Percentiles rank a stretch among this genome's conserved stretches.
Evolutionary conservation across 176 grass and related monocot species (phyloP).

Genomic region (Cenchrus fungigraminus): DNA sequence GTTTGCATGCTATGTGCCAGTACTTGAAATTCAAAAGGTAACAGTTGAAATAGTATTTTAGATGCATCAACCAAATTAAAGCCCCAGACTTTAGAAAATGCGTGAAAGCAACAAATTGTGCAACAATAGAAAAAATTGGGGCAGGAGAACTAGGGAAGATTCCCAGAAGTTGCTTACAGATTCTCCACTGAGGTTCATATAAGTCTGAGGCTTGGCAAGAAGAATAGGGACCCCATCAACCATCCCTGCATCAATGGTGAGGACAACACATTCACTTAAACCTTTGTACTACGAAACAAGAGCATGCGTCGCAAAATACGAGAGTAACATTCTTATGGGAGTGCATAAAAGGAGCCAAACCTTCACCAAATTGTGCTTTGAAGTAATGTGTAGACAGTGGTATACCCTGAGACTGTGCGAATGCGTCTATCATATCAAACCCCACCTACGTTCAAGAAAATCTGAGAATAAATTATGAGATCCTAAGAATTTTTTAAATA

Average conservation of each 20-base stretch:
- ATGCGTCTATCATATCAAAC: slow-evolving; percentile 92
- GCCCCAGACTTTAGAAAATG: not conserved
- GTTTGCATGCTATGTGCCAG: not conserved
- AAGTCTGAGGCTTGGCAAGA: slow-evolving; percentile 85
- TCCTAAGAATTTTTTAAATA: slow-evolving; percentile 8
- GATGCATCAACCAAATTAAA: slow-evolving; percentile 10
- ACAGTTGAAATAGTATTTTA: not conserved
- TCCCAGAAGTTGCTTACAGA: slow-evolving; percentile 65
- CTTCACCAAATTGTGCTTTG: slow-evolving; percentile 87
- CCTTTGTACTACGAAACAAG: not conserved
- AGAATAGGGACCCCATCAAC: slow-evolving; percentile 71
- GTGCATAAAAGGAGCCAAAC: slow-evolving; percentile 33
- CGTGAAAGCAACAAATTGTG: slow-evolving; percentile 21
- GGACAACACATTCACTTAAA: slow-evolving; percentile 11
- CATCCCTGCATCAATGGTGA: slow-evolving; percentile 60
- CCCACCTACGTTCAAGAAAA: slow-evolving; percentile 58
- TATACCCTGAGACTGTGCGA: slow-evolving; percentile 77
- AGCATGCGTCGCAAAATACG: not conserved
- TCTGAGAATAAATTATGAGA: not conserved
- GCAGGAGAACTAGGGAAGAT: not conserved
- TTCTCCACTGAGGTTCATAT: slow-evolving; percentile 95
- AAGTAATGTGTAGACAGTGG: slow-evolving; percentile 65
- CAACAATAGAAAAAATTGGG: not conserved
- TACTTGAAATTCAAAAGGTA: slow-evolving; percentile 25
- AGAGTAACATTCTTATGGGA: not conserved